Percentiles rank a stretch among this genome's conserved stretches.
These are phyloP conservation scores for Cerioporus squamosus DNA, from an alignment of 1,284 basidiomycete species.

Conservation along the genomic window DNA sequence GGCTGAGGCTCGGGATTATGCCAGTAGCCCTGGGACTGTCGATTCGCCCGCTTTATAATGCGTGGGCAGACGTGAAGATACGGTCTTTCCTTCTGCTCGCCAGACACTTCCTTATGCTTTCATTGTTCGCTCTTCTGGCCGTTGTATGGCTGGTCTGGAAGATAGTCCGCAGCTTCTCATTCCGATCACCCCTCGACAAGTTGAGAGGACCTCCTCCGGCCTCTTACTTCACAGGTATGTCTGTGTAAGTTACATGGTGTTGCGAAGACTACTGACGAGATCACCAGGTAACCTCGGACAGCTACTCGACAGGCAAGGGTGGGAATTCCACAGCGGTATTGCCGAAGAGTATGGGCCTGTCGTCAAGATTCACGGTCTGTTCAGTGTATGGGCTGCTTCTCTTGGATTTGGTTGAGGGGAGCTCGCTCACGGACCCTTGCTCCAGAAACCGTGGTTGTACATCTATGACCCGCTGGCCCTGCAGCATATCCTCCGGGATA, in stretches of 20 bases:
- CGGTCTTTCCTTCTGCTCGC: too few relatives aligned
- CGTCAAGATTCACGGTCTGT: slow-evolving; percentile 12
- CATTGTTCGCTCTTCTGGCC: not conserved
- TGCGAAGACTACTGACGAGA: too few relatives aligned
- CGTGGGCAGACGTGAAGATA: too few relatives aligned
- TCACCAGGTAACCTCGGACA: slow-evolving; percentile 16
- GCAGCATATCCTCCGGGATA: slow-evolving; percentile 19
- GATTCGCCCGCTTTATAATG: too few relatives aligned
- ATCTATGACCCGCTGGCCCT: slow-evolving; percentile 24
- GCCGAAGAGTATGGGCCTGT: slow-evolving; percentile 16
- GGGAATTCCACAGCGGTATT: slow-evolving; percentile 17
- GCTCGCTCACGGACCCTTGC: not conserved
- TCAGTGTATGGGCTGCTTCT: slow-evolving; percentile 4
- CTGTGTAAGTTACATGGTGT: not conserved
- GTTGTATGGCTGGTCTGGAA: slow-evolving; percentile 7
- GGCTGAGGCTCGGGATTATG: too few relatives aligned
- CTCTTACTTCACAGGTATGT: slow-evolving; percentile 21
- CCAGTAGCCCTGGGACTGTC: too few relatives aligned
- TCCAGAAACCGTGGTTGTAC: slow-evolving; percentile 14
- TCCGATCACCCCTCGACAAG: slow-evolving; percentile 15
- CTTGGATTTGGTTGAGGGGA: not conserved
- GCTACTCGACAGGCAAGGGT: slow-evolving; percentile 16
- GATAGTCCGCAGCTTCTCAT: not conserved
- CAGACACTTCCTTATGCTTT: slow-evolving; percentile 1
- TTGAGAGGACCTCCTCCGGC: slow-evolving; percentile 18